Evolutionary conservation across 169 alveolate genomes (phyloP), one percentile per base, ranked within the genome.

Genomic region (Sarcocystis neurona): DNA sequence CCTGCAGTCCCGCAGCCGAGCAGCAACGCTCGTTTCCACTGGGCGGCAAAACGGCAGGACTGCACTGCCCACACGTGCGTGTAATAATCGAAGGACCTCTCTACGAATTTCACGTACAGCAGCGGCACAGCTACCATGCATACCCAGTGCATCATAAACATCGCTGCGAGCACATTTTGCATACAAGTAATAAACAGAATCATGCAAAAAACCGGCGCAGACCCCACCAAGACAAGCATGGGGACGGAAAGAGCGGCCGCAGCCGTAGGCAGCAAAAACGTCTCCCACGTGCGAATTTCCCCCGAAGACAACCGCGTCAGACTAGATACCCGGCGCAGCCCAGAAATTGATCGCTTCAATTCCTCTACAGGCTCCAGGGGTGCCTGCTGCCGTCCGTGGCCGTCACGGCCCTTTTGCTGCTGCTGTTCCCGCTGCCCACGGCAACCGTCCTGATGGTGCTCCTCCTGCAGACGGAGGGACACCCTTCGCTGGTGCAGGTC

Each of bases 111-210:
- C 12, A 85, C 48, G 50, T 85, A 85, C 75, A 85, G 50, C 75
- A 72, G 53, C n/a, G 90, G 90, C 30, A 53, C 75, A 41, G 8
- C 1, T 43, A 70, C 20, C 90, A 85, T 85, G 56, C 90, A 85
- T 23, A 63, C 23, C 90, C 90, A 85, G 68, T 85, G 90, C 90
- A 85, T 43, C n/a, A 85, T 18, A 30, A 85, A 20, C 90, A 85
- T 85, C 0, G 90, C 82, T 18, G 74, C 79, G 4, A 41, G 72
- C 47, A 68, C 84, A 58, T 44, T 66, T 15, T 70, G 79, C 0
- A 85, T 37, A 5, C 75, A 48, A 6, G 34, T 8, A 47, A 85
- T 46, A 66, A 85, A 85, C n/a, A 85, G 23, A 3, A 85, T 8
- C 82, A 63, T 66, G 37, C 84, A 44, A 27, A 85, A 30, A 58